Conservation (phyloP, 192 early-diverging fungal genomes). For the Gryganskiella cystojenkinii region DNA sequence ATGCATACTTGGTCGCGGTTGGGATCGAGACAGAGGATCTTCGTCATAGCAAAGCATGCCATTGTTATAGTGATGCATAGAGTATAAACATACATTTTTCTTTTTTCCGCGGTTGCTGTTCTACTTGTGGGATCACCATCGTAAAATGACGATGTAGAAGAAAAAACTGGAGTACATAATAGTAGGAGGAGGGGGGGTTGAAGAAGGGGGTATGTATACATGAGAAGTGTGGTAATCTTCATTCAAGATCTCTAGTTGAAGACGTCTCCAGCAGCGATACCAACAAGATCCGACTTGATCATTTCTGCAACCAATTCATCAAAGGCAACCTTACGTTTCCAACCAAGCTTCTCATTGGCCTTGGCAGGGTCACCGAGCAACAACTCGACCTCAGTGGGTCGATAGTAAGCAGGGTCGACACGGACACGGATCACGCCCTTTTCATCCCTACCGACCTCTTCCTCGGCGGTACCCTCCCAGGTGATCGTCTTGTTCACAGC, state of each 20-base stretch:
- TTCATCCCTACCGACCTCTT: conserved; percentile 69
- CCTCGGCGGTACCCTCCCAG: conserved; percentile 71
- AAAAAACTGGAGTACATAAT: no score
- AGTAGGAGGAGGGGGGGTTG: background rate
- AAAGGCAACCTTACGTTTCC: conserved; percentile 75
- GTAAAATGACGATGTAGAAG: no score
- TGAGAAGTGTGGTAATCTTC: background rate
- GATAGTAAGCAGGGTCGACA: conserved; percentile 78
- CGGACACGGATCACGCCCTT: conserved; percentile 63
- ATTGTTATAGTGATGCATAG: background rate
- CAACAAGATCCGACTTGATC: conserved; percentile 69
- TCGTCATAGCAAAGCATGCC: conserved; percentile 1
- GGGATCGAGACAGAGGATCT: conserved; percentile 31
- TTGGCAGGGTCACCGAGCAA: conserved; percentile 78
- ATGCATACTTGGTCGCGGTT: conserved; percentile 28
- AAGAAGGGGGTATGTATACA: background rate
- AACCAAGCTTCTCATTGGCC: conserved; percentile 70
- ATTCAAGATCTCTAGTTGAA: conserved; percentile 16
- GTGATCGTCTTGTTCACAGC: conserved; percentile 66
- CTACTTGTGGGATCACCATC: no score
- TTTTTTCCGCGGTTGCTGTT: no score
- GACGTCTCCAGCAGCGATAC: conserved; percentile 32
- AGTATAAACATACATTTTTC: no score
- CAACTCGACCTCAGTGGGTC: conserved; percentile 80
- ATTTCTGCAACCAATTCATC: conserved; percentile 75